phyloP scores from a whole-genome alignment of 371 early-diverging fungal species.

The Nematocida minor region DNA sequence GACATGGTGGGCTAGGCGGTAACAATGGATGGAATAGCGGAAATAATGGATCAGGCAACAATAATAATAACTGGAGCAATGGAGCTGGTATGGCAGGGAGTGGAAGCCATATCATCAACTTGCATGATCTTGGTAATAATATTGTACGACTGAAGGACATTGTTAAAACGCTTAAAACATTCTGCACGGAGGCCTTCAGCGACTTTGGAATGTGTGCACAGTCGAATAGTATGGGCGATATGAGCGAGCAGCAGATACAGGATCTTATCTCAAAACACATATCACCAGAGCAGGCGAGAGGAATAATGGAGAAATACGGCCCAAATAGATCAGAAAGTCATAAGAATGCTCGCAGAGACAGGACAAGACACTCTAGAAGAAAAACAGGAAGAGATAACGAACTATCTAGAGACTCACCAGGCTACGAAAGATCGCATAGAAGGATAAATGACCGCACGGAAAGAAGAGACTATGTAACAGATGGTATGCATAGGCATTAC shows the following conservation, averaged over 20 bases:
- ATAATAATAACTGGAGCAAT: neutral
- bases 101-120: neutral
- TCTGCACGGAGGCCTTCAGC: conserved; percentile 22
- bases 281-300: neutral
- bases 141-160: conserved; percentile 22
- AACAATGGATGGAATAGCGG: neutral
- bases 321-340: neutral
- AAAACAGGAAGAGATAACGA: no score
- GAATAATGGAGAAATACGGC: neutral
- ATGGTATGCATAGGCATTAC: no score
- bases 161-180: conserved; percentile 3
- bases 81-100: neutral
- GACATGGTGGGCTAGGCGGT: neutral
- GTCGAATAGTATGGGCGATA: neutral
- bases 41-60: neutral
- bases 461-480: no score
- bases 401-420: no score
- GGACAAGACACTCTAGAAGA: no score
- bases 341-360: no score
- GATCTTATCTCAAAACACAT: neutral
- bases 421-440: no score
- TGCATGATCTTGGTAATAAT: conserved; percentile 28
- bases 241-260: neutral
- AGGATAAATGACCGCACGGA: no score
- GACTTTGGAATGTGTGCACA: conserved; percentile 5